A percentile compares a stretch with the other conserved stretches of the same genome.
Evolutionary conservation across 129 eudicot genomes (phyloP).

Genomic region (Mikania micrantha): DNA sequence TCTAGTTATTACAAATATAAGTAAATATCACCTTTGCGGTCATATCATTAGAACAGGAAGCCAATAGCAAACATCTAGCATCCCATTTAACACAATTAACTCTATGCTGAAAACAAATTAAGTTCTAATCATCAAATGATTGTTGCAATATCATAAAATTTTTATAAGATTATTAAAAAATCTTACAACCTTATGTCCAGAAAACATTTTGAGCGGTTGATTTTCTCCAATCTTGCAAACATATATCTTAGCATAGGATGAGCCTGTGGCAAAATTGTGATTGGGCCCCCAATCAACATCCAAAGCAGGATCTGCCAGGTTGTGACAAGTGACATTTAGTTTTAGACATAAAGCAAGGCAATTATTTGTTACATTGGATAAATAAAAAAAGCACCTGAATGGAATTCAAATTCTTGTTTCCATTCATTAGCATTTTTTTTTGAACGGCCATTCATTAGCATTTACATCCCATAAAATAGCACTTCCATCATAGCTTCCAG

Average conservation of each 20-base stretch:
- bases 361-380: not conserved
- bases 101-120: conserved; percentile 42
- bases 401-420: conserved; percentile 48
- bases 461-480: conserved; percentile 58
- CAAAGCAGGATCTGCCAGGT: conserved; percentile 41
- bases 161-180: not conserved
- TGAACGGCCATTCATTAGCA: too few relatives aligned
- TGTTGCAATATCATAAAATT: not conserved
- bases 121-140: not conserved
- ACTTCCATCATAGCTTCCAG: conserved; percentile 49
- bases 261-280: conserved; percentile 49
- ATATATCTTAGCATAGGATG: conserved; percentile 42
- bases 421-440: too few relatives aligned
- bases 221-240: conserved; percentile 44
- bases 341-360: not conserved
- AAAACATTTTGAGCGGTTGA: conserved; percentile 35
- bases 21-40: conserved; percentile 43
- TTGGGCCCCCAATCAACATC: conserved; percentile 63
- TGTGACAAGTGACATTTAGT: not conserved
- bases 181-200: conserved; percentile 51
- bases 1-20: not conserved
- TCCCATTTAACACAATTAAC: conserved; percentile 70
- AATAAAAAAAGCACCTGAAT: conserved; percentile 40
- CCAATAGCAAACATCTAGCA: conserved; percentile 48
- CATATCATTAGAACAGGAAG: conserved; percentile 59